Evolutionary conservation across 2,329 filamentous ascomycete species (phyloP).

Genomic region (Xylariaceae sp.): DNA sequence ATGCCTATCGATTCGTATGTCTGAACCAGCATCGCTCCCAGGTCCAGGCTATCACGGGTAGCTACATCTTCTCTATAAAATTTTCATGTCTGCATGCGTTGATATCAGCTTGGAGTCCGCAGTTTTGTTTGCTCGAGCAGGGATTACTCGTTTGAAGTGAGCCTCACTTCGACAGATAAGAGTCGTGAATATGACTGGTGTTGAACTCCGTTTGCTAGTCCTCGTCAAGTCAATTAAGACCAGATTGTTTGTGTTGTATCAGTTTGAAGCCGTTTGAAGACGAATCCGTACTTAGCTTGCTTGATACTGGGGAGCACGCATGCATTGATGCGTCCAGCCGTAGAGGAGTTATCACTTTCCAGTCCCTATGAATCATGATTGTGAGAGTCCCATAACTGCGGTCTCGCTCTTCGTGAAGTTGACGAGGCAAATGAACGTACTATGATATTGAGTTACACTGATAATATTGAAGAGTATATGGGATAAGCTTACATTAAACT

Average conservation of each 20-base stretch:
- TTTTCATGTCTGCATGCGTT: not conserved
- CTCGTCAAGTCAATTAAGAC: not conserved
- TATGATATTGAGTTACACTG: not conserved
- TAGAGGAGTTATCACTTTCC: not conserved
- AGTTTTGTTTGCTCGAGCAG: constrained; percentile 8
- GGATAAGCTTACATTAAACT: not conserved
- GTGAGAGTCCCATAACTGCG: not conserved
- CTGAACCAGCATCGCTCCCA: not conserved
- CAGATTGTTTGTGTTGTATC: not conserved
- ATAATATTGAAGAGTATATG: not conserved
- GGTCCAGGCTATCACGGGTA: constrained; percentile 9
- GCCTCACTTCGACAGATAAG: not conserved
- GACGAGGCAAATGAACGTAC: not conserved
- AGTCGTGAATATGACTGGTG: not conserved
- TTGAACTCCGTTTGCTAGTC: constrained; percentile 2
- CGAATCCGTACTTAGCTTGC: not conserved
- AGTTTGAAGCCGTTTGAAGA: not conserved
- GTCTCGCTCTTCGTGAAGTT: not conserved
- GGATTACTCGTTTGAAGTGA: not conserved
- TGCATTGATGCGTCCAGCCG: not conserved
- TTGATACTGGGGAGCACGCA: not conserved
- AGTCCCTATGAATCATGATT: not conserved
- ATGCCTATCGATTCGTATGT: not conserved
- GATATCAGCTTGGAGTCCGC: constrained; percentile 9
- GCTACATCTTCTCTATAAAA: constrained; percentile 12